Conservation (phyloP, 1,139 yeast genomes). For the Yamadazyma jaroonii region DNA sequence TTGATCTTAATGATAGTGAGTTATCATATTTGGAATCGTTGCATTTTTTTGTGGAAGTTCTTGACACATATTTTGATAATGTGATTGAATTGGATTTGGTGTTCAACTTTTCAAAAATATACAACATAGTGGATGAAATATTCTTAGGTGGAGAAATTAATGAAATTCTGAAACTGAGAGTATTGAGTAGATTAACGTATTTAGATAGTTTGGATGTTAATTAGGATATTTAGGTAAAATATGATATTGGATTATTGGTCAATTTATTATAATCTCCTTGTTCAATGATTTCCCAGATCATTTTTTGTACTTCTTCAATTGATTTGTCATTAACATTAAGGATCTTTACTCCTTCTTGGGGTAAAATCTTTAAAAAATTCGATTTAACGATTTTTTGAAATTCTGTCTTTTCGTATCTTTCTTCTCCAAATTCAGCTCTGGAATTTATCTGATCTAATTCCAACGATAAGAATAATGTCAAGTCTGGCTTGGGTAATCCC, state of each 20-base stretch:
- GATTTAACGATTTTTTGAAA: conserved; percentile 70
- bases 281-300: conserved; percentile 26
- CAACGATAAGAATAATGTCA: conserved; percentile 74
- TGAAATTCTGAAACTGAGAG: conserved; percentile 61
- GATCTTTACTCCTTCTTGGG: conserved; percentile 31
- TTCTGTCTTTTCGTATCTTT: conserved; percentile 74
- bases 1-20: conserved; percentile 76
- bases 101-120: conserved; percentile 73
- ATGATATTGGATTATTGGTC: conserved; percentile 4
- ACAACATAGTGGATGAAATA: conserved; percentile 70
- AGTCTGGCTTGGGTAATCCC: conserved; percentile 87
- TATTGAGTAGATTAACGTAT: conserved; percentile 51
- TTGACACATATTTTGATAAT: conserved; percentile 79
- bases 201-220: conserved; percentile 34
- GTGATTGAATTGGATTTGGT: conserved; percentile 95
- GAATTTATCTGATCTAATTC: conserved; percentile 43
- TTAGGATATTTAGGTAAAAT: conserved; percentile 3
- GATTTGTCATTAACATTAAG: conserved; percentile 59
- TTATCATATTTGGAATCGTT: conserved; percentile 78
- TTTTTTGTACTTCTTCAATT: conserved; percentile 53
- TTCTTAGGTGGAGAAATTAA: conserved; percentile 78
- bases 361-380: conserved; percentile 52
- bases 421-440: conserved; percentile 88
- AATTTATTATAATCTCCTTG: conserved; percentile 11
- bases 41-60: conserved; percentile 83